phyloP scores from a whole-genome alignment of 202 grass and related monocot genomes.

The Bolboschoenoplectus hybrid region DNA sequence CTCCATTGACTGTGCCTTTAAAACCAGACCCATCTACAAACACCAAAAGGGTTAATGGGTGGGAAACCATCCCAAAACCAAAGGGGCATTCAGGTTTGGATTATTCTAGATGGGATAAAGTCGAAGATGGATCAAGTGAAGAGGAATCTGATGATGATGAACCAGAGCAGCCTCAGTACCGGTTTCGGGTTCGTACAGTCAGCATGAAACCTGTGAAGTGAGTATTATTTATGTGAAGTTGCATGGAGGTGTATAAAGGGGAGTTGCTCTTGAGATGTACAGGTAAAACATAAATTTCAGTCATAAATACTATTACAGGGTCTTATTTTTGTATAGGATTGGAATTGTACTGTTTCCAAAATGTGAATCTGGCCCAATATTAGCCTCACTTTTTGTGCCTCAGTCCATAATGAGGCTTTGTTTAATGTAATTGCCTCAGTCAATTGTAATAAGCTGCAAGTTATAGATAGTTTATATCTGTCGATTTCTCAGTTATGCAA shows the following conservation, averaged over 20 bases:
- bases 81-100: conserved; percentile 91
- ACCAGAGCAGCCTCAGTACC: conserved; percentile 65
- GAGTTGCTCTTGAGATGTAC: conserved; percentile 21
- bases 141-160: conserved; percentile 76
- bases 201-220: conserved; percentile 75
- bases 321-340: conserved; percentile 21
- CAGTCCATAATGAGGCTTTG: not conserved
- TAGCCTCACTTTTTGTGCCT: not conserved
- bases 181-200: conserved; percentile 77
- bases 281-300: conserved; percentile 12
- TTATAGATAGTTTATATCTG: not conserved
- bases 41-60: conserved; percentile 55
- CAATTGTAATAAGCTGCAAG: not conserved
- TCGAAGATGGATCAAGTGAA: conserved; percentile 81
- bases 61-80: conserved; percentile 75
- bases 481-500: not conserved
- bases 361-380: not conserved
- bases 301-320: not conserved
- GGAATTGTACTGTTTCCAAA: conserved; percentile 6
- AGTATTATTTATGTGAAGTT: conserved; percentile 36
- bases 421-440: not conserved
- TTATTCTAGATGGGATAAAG: conserved; percentile 92
- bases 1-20: conserved; percentile 33
- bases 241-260: conserved; percentile 18
- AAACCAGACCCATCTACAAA: conserved; percentile 41